Base-by-base conservation (phyloP, 2,329 filamentous ascomycete species). In the Teratosphaeria zuluensis region DNA sequence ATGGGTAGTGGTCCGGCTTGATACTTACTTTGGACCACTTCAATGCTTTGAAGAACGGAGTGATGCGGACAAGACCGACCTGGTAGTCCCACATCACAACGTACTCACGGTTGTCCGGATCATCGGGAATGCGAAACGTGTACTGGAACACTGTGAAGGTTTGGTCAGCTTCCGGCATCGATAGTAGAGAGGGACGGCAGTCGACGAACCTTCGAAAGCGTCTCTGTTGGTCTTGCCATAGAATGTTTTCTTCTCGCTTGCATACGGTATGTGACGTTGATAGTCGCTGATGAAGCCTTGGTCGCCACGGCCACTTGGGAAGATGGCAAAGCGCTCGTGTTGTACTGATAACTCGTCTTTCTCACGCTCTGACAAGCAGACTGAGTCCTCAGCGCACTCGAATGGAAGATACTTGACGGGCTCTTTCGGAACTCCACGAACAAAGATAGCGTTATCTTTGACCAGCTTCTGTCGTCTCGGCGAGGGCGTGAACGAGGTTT, bases 1-100 rank as follows among this genome's bases (percentile, higher is more conserved):
- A 46, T 14, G 7, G 9, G 16, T 54, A 53, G n/a, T 55, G 53
- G 21, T 2, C 55, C 63, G 59, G 21, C 38, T 33, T 24, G 33
- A 30, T 42, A 28, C 78, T 69, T 71, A 91, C 92, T 84, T 99
- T 99, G 63, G 87, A 82, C 70, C 92, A 92, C 63, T 87, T 85
- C 71, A 86, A 87, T 64, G 89, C 91, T 73, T 96, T 96, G 81
- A 97, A 97, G 70, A 97, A 89, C 31, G 91, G 88, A 1, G 92
- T 96, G 74, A 95, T 95, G 62, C 92, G 86, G 62, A 97, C 92
- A 32, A 97, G 85, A 8, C 94, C 94, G 62, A 92, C 84, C 67
- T 95, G 92, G 76, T 96, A 96, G 73, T 99, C 94, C 94, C 94
- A 99, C 84, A 96, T 91, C 61, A 97, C 85, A 0, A 83, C 84